Base-by-base conservation (phyloP, 805 yeast species). In the Metschnikowia hibisci region DNA sequence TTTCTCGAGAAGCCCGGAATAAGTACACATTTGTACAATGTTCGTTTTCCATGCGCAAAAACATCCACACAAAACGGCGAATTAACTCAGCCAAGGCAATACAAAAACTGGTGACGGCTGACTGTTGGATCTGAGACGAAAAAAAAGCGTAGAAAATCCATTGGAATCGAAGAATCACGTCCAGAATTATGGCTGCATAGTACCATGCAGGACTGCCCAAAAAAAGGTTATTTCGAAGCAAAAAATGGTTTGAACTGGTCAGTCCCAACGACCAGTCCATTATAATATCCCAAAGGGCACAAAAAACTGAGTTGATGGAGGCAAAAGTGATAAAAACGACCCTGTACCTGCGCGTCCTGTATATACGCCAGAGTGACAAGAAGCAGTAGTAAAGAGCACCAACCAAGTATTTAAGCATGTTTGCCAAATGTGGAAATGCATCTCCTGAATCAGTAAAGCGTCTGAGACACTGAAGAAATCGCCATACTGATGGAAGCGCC, bases 231-330 rank as follows among this genome's bases (percentile, higher is more conserved):
- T 87, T 82, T 53, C 97, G 73, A 40, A 90, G 67, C 22, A 82
- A 64, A 44, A 63, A 63, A 59, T 84, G 74, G 46, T 73, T 70
- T 2, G 84, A 73, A 11, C 71, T 75, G 23, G 78, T 68, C 61
- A 87, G 96, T 44, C 85, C 72, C 55, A 93, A 67, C 2, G 97
- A 89, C 91, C 96, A 93, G 68, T 93, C 99, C 96, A 93, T 88
- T 32, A 90, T 68, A 5, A 93, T 67, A 64, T 93, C 99, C 99
- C 99, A 93, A 3, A 81, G 50, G 0, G 84, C 63, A 27, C 90
- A 75, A 56, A 77, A 77, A 0, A 82, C 39, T 0, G 96, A 80
- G 61, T 93, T 90, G 31, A 87, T 52, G 0, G 77, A 58, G 0
- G 95, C 96, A 66, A 89, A 77, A 0, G 80, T 62, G 14, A 91